Evolutionary conservation across 116 monocot genomes (phyloP).

Genomic region (Thalassia testudinum): DNA sequence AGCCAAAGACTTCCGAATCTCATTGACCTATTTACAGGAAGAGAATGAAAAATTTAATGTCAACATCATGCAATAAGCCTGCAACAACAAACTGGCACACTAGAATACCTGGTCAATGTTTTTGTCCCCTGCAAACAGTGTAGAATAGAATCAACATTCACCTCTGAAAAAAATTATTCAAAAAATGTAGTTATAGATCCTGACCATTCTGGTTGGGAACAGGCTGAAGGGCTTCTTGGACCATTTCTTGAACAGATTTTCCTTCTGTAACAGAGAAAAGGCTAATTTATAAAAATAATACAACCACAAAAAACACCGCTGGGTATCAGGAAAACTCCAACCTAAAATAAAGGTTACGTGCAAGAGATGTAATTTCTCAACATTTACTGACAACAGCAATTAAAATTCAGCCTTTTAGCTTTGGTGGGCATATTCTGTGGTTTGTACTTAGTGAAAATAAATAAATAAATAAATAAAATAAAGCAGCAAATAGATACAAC

Average conservation of each 20-base stretch:
- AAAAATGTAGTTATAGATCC: slow-evolving; percentile 7
- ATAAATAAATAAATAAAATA: no score
- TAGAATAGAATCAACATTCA: no score
- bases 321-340: no score
- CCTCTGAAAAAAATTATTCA: slow-evolving; percentile 1
- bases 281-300: no score
- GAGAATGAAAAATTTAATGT: not conserved
- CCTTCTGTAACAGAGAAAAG: slow-evolving; percentile 49
- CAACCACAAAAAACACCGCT: no score
- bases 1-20: slow-evolving; percentile 86
- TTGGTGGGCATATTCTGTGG: no score
- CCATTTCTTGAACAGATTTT: slow-evolving; percentile 98
- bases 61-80: not conserved
- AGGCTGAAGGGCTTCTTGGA: slow-evolving; percentile 78
- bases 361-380: no score
- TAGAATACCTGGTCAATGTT: slow-evolving; percentile 83
- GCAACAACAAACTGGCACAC: not conserved
- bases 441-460: no score
- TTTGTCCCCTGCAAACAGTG: slow-evolving; percentile 64
- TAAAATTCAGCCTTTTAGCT: no score
- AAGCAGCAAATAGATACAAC: no score
- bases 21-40: slow-evolving; percentile 48
- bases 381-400: no score
- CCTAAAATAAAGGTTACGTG: no score
- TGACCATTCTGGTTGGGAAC: slow-evolving; percentile 80